These are phyloP conservation scores for Pleurotus sapidus DNA, from an alignment of 768 basidiomycete genomes.

Conservation along the genomic window DNA sequence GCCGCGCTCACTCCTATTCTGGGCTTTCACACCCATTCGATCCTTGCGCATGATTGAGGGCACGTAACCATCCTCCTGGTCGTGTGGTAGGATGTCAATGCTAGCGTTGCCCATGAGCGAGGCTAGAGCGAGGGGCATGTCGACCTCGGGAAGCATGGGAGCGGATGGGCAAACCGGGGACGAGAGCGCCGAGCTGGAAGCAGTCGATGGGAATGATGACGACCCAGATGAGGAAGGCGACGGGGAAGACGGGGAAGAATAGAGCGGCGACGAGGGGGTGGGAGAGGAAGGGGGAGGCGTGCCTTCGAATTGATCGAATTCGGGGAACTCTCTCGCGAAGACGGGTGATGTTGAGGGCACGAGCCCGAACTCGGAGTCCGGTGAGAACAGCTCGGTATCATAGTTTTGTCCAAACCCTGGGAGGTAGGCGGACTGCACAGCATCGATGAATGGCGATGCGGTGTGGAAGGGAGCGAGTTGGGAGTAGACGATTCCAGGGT, in stretches of 20 bases:
- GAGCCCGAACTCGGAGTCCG: background rate
- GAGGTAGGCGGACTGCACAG: background rate
- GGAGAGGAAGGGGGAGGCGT: constrained; percentile 1
- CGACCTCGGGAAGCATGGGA: background rate
- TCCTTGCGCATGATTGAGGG: constrained; percentile 6
- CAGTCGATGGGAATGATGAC: background rate
- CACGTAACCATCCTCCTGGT: constrained; percentile 1
- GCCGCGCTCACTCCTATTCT: constrained; percentile 2
- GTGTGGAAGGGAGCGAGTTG: background rate
- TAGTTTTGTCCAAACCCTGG: background rate
- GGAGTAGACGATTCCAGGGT: background rate
- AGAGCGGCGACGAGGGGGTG: background rate
- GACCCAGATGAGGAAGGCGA: background rate
- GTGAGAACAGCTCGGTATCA: background rate
- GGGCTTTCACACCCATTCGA: background rate
- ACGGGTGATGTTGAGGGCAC: background rate
- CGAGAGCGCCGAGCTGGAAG: background rate
- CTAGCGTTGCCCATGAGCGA: background rate
- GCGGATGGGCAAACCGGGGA: constrained; percentile 5
- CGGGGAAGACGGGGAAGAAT: constrained; percentile 2
- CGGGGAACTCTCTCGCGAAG: constrained; percentile 1
- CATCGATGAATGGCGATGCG: background rate
- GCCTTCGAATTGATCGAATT: background rate
- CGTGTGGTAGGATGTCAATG: background rate
- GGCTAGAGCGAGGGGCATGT: background rate